A percentile compares a stretch with the other conserved stretches of the same genome.
Conservation (phyloP, 2,329 filamentous ascomycete genomes). For the Alternaria atra region DNA sequence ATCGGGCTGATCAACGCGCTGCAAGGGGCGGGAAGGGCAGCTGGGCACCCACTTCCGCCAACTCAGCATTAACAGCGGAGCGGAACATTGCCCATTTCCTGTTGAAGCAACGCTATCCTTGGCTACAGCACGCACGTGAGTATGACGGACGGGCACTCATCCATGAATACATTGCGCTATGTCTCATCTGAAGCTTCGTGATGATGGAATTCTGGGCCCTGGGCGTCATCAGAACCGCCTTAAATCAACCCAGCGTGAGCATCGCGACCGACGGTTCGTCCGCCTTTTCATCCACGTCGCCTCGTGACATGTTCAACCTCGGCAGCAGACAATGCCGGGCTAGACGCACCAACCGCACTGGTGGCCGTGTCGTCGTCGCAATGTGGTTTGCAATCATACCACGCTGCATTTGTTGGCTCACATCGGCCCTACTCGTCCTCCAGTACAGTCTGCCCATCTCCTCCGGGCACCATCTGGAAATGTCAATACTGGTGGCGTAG, state of each 20-base stretch:
- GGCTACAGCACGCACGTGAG: neutral
- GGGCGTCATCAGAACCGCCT: constrained; percentile 10
- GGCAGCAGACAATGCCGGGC: neutral
- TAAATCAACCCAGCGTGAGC: constrained; percentile 9
- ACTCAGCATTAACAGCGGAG: constrained; percentile 1
- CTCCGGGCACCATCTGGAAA: constrained; percentile 46
- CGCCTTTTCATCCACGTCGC: constrained; percentile 3
- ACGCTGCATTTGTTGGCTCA: neutral
- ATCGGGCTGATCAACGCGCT: constrained; percentile 3
- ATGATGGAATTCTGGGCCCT: constrained; percentile 5
- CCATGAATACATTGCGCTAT: constrained; percentile 4
- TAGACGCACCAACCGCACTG: constrained; percentile 5
- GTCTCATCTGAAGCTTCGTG: constrained; percentile 1
- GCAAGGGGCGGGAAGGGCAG: constrained; percentile 23
- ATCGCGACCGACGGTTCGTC: constrained; percentile 4
- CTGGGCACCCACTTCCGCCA: constrained; percentile 18
- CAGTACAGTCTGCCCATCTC: constrained; percentile 41
- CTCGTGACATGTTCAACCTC: neutral
- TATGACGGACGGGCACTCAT: neutral
- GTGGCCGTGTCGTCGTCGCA: constrained; percentile 1
- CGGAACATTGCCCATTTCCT: constrained; percentile 8
- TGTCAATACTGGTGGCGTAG: constrained; percentile 14
- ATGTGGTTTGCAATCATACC: constrained; percentile 3
- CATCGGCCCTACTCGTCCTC: constrained; percentile 31
- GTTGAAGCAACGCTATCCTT: neutral